Evolutionary conservation across 2,329 filamentous ascomycete species (phyloP), one percentile per base, ranked within the genome.

Genomic region (Neodidymelliopsis sp.): DNA sequence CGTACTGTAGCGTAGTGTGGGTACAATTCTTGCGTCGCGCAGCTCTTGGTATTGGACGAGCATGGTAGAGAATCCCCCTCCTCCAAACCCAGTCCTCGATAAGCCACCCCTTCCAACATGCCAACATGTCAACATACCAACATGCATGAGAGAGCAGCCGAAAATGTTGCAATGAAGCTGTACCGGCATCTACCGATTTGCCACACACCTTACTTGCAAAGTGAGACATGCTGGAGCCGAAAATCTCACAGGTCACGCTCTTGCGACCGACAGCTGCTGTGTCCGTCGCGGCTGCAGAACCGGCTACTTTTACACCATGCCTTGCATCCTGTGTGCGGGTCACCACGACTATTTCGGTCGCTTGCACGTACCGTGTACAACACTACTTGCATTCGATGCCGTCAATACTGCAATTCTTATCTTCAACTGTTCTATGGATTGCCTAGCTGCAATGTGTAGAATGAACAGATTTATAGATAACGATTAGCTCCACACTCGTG

Each of bases 21-120:
- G 52, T 37, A 40, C 53, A n/a, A 45, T 31, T 16, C 36, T 12
- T 29, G 36, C 18, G 20, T 36, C 29, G 24, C 22, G 35, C 47
- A 45, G 47, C 41, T 50, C 47, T 45, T 43, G 36, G 47, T 45
- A 50, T 50, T 45, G 47, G 35, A 45, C 47, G 36, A 40, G n/a
- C n/a, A n/a, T n/a, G 47, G 47, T 36, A 45, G 24, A 25, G 24
- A 13, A 40, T 50, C 40, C 47, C 35, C 40, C 47, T 50, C 36
- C 23, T 30, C n/a, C 28, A 42, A 15, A 23, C 24, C 34, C 29
- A 22, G 28, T 43, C 34, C n/a, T 44, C 13, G 12, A 38, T 35
- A 38, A 39, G 35, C 28, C 40, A 41, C 19, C 19, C 28, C n/a
- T 24, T 25, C 29, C 40, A 40, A 50, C 40, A 31, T 30, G 27